Base-by-base conservation (phyloP, 169 alveolate species). In the Cryptosporidium ubiquitum region DNA sequence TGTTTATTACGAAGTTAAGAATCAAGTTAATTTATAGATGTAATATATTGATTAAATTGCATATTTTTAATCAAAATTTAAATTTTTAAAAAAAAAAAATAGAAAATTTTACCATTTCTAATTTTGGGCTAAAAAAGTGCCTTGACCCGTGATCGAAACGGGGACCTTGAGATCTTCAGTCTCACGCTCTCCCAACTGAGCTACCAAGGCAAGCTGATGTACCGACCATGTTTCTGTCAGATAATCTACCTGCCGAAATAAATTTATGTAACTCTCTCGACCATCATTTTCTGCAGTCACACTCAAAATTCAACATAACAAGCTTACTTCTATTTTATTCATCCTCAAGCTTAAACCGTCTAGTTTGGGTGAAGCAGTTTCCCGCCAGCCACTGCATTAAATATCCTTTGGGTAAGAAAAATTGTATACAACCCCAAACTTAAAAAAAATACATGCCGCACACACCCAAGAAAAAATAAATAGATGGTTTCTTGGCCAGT, bases 141-240 rank as follows among this genome's bases (percentile, higher is more conserved):
- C 98, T 95, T 94, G 97, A 95, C 98, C 98, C 96, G 98, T 98
- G 98, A 96, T 97, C 98, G 99, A 97, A 96, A 98, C 99, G 95
- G 98, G 98, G 99, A 96, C 99, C 98, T 96, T 96, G 94, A 97
- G 99, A 97, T 95, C 99, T 97, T 97, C 99, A 97, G 98, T 97
- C 99, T 97, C 95, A 96, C 98, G 99, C 99, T 97, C 99, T 97
- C 98, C 99, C 99, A 96, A 96, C 98, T 97, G 99, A 97, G 99
- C 99, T 97, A 97, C 91, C 97, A 93, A 96, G 97, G 97, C 97
- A n/a, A 37, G 23, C 89, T 55, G 85, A 10, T 29, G 33, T 42
- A 52, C 29, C 4, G 16, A 2, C 0, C 61, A 23, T 1, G 20
- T 69, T 42, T 55, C 66, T 23, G 29, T 55, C 7, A n/a, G 12